Base-by-base conservation (phyloP, 2,329 filamentous ascomycete species). In the Ascochyta pisi region DNA sequence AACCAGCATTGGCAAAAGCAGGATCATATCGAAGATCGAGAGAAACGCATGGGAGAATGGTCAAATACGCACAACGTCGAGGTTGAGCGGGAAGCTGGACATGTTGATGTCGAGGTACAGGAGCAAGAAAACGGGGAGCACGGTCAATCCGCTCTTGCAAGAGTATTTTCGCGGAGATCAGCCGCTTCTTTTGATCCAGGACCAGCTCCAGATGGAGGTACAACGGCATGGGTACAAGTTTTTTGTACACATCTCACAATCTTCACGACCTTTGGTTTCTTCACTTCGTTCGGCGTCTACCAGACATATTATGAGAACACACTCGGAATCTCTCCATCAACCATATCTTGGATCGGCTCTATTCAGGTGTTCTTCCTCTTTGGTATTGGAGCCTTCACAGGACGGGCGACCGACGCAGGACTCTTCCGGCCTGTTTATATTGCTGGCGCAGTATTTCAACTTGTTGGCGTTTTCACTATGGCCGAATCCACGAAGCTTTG, bases 281-380 rank as follows among this genome's bases (percentile, higher is more conserved):
- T 82, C 64, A 81, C 79, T 40, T 80, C 81, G n/a, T 86, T 84
- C 57, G 83, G 84, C 3, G 79, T 82, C 3, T 86, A 83, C 52
- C 83, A 86, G 57, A 78, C 79, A 3, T 81, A 82, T 67, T 86
- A 86, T 58, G 75, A 31, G 64, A 76, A 63, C 58, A 73, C 40
- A 55, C 83, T 65, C 41, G 62, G 63, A 6, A 70, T 70, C 16
- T 67, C 79, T 19, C 66, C 70, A 3, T 72, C 69, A 6, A 70
- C 67, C 0, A 67, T 74, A 8, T 70, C 70, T 10, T 74, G 71
- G 70, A 70, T 72, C 13, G 71, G 71, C 12, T 69, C 68, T 2
- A 61, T 73, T 8, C 69, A 73, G 35, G 64, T 72, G 31, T 73
- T 74, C 38, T 60, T 74, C 15, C 64, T 73, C 33, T 71, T 70